Evolutionary conservation across 495 filamentous ascomycete genomes (phyloP).

Genomic region (Xylaria curta): DNA sequence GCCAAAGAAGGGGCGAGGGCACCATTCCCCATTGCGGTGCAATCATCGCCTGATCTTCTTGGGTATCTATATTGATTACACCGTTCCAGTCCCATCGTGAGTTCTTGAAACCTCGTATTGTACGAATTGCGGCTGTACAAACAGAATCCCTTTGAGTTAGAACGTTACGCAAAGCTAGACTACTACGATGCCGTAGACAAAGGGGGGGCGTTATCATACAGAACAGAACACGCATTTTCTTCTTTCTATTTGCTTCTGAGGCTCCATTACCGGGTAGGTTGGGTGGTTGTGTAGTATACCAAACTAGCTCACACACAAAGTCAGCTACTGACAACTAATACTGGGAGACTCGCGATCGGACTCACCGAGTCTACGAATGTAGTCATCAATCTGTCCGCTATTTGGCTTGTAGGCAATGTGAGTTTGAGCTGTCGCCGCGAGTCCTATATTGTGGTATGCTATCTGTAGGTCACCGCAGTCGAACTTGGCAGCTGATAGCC

Average conservation of each 20-base stretch:
- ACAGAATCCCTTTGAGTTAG: neutral
- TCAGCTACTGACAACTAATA: neutral
- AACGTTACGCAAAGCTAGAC: neutral
- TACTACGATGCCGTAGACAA: neutral
- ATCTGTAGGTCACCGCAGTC: neutral
- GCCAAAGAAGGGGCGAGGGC: neutral
- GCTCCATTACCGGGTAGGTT: neutral
- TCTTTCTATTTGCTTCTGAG: neutral
- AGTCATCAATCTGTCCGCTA: neutral
- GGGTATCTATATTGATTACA: neutral
- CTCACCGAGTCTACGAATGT: conserved; percentile 2
- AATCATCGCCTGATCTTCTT: neutral
- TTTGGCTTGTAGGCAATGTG: neutral
- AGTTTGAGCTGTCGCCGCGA: neutral
- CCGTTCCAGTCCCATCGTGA: neutral
- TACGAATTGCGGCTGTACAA: neutral
- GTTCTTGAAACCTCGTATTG: neutral
- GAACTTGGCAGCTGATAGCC: neutral
- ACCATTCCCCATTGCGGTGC: neutral
- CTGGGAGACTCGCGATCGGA: neutral
- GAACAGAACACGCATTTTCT: neutral
- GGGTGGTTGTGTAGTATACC: conserved; percentile 1
- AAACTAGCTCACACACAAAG: neutral
- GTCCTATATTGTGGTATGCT: conserved; percentile 1
- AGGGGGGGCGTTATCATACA: neutral